Evolutionary conservation across 768 basidiomycete species (phyloP), one percentile per base, ranked within the genome.

Genomic region (Podaxis rugospora): DNA sequence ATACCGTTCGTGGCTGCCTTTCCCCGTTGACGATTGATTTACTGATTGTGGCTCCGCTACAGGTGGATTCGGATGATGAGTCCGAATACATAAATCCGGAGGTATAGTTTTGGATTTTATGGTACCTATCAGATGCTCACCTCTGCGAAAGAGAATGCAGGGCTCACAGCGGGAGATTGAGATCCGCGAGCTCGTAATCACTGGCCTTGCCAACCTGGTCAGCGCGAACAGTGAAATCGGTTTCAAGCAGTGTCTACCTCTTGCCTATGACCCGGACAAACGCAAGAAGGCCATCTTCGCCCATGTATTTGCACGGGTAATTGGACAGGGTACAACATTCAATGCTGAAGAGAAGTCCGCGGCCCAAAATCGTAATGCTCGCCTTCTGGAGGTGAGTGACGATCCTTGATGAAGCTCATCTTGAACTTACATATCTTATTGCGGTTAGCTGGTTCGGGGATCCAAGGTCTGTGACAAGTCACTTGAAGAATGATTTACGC

Each of bases 141-240:
- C 25, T 1, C 46, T 32, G 10, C 32, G 18, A 23, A 7, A 79
- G 83, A 81, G 76, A 70, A 72, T 74, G 61, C 75, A 75, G 11
- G 61, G 70, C 5, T 79, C 80, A 5, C 80, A 80, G 51, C 80
- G 79, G 65, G 84, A 84, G 55, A 80, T 81, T 0, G 87, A 89
- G 59, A 73, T 92, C 42, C 84, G 89, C 13, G 88, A 92, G 61
- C 75, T 92, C 14, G 86, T 92, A 46, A 90, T 95, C 61, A 82
- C 85, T 4, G 92, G 90, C 1, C 81, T 96, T 5, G 83, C 93
- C 0, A 87, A 93, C 63, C 78, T 96, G 5, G 87, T 96, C 58
- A 83, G 81, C 36, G 84, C 92, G 11, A 96, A 96, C 68, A 87
- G 90, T 14, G 92, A 95, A 68, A 88, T 85, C 66, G 94, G 92